phyloP scores from a whole-genome alignment of 257 asterid species.

The Solanum dulcamara region DNA sequence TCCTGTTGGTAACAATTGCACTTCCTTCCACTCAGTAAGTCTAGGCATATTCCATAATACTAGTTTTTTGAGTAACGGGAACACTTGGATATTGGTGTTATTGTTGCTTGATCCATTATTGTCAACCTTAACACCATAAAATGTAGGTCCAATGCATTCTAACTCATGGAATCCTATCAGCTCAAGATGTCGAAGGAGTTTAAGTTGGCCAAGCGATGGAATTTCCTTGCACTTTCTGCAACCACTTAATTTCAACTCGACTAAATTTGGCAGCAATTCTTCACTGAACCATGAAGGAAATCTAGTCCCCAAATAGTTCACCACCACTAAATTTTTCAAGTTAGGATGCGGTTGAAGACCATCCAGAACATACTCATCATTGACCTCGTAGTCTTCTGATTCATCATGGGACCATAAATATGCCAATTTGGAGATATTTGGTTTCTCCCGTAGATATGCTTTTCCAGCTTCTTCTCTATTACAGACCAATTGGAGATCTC shows the following conservation, averaged over 20 bases:
- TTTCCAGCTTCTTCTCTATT: not conserved
- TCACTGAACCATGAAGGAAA: too few species aligned
- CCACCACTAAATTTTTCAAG: too few species aligned
- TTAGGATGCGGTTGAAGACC: not conserved
- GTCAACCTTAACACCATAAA: not conserved
- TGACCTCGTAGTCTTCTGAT: not conserved
- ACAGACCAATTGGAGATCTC: constrained; percentile 1
- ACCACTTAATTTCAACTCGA: too few species aligned
- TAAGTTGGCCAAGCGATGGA: not conserved
- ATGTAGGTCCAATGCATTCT: not conserved
- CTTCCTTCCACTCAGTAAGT: not conserved
- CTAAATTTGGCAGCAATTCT: too few species aligned
- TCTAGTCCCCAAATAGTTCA: too few species aligned
- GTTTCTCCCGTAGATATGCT: constrained; percentile 2
- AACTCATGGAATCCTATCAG: too few species aligned
- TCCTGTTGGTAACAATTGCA: not conserved
- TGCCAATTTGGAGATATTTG: not conserved
- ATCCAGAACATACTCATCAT: not conserved
- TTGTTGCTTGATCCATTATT: not conserved
- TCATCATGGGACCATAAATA: not conserved
- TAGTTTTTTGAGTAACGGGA: not conserved
- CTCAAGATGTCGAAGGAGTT: not conserved
- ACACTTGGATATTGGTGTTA: not conserved
- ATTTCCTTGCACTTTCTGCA: constrained; percentile 5
- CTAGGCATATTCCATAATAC: not conserved